Percentiles rank a stretch among this genome's conserved stretches.
Evolutionary conservation across 108 stramenopile genomes (phyloP).

Genomic region (Fragilariopsis cylindrus): DNA sequence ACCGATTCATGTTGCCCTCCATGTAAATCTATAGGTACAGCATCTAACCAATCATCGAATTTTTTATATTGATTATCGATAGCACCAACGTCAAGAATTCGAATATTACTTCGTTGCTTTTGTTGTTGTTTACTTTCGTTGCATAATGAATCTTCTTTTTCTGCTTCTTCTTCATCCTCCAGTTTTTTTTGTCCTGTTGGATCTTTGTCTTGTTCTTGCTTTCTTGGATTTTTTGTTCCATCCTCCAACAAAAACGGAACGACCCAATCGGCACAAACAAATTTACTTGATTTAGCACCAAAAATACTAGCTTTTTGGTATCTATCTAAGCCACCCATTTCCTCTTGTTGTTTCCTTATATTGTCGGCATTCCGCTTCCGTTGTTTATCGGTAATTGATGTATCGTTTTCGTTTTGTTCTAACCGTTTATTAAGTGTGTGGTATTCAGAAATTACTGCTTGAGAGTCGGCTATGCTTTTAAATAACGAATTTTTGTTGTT

Average conservation of each 20-base stretch:
- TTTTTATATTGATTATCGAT: slow-evolving; percentile 15
- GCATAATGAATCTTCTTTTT: background rate
- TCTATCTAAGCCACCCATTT: slow-evolving; percentile 13
- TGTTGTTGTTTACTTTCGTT: background rate
- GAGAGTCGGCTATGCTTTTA: slow-evolving; percentile 13
- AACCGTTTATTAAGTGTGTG: slow-evolving; percentile 18
- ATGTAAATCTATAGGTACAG: slow-evolving; percentile 22
- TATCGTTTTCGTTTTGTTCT: slow-evolving; percentile 19
- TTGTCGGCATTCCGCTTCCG: background rate
- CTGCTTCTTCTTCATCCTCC: background rate
- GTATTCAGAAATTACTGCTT: slow-evolving; percentile 11
- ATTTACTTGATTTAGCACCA: slow-evolving; percentile 18
- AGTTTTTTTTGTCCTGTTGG: background rate
- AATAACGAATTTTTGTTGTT: slow-evolving; percentile 5
- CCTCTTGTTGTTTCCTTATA: slow-evolving; percentile 6
- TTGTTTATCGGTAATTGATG: background rate
- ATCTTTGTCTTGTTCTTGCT: background rate
- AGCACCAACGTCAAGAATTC: slow-evolving; percentile 20
- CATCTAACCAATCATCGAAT: slow-evolving; percentile 20
- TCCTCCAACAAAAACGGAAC: slow-evolving; percentile 10
- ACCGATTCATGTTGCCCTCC: slow-evolving; percentile 16
- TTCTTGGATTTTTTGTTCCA: background rate
- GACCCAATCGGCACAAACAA: slow-evolving; percentile 25
- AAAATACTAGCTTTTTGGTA: slow-evolving; percentile 22
- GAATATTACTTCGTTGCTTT: background rate